A percentile compares a stretch with the other conserved stretches of the same genome.
Evolutionary conservation across 345 rosid genomes (phyloP).

Genomic region (Mangifera indica): DNA sequence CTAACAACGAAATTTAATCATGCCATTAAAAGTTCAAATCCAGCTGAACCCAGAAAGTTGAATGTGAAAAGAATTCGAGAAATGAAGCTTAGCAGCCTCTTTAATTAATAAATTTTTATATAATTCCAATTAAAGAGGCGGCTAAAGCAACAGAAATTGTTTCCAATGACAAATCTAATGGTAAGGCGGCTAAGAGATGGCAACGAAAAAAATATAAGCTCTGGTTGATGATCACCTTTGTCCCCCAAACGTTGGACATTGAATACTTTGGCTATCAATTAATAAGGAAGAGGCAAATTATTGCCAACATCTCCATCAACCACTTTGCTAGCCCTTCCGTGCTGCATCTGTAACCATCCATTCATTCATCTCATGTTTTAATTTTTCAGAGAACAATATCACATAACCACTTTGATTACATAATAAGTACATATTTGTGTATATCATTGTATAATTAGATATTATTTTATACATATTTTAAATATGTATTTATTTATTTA

Average conservation of each 20-base stretch:
- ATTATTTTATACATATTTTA: too few relatives aligned
- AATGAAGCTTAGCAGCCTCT: not conserved
- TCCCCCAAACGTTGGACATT: conserved; percentile 11
- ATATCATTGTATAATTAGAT: too few relatives aligned
- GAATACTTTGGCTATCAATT: conserved; percentile 8
- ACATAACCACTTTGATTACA: too few relatives aligned
- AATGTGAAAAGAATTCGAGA: too few relatives aligned
- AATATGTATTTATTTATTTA: too few relatives aligned
- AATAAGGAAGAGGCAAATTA: not conserved
- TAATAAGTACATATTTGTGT: too few relatives aligned
- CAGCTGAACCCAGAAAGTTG: not conserved
- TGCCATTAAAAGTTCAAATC: not conserved
- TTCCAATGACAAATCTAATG: not conserved
- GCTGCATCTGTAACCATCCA: not conserved
- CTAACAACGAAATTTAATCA: not conserved
- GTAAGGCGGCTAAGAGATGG: not conserved
- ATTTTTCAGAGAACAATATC: too few relatives aligned
- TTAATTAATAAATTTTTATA: not conserved
- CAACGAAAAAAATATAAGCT: not conserved
- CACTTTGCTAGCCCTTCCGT: not conserved
- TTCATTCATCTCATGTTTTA: not conserved
- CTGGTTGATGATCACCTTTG: conserved; percentile 4
- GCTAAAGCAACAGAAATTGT: conserved; percentile 2
- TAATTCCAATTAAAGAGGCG: conserved; percentile 1
- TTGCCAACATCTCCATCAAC: not conserved